phyloP scores from a whole-genome alignment of 2,329 filamentous ascomycete genomes.

The Fusarium caatingaense region DNA sequence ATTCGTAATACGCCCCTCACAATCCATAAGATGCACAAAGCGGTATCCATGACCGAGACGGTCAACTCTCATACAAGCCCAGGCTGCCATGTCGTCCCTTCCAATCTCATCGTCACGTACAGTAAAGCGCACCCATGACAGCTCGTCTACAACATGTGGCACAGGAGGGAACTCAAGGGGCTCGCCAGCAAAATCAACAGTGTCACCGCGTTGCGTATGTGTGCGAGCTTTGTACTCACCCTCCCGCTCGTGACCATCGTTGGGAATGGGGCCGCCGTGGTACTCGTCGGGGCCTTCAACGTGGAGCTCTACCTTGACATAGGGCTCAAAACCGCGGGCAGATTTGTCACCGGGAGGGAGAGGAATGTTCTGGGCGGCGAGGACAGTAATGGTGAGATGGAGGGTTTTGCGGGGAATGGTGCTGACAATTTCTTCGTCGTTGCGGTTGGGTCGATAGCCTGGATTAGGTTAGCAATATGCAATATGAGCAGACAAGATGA shows the following conservation, averaged over 20 bases:
- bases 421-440: constrained; percentile 39
- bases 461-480: not conserved
- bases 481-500: not conserved
- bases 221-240: constrained; percentile 69
- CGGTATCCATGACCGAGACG: constrained; percentile 80
- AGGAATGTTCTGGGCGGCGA: constrained; percentile 81
- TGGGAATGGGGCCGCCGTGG: constrained; percentile 52
- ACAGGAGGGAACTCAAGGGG: constrained; percentile 67
- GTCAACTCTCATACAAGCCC: constrained; percentile 90
- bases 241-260: constrained; percentile 54
- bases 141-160: constrained; percentile 70
- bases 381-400: constrained; percentile 76
- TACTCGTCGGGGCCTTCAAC: constrained; percentile 72
- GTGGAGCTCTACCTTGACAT: constrained; percentile 86
- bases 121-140: constrained; percentile 84
- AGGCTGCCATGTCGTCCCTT: constrained; percentile 82
- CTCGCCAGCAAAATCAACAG: constrained; percentile 72
- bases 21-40: constrained; percentile 80
- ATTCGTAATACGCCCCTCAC: constrained; percentile 71
- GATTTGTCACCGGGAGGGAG: constrained; percentile 67
- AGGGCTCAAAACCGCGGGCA: constrained; percentile 74
- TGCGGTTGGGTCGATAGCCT: constrained; percentile 50
- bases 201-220: constrained; percentile 65
- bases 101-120: constrained; percentile 88
- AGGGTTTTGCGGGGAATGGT: constrained; percentile 67